Base-by-base conservation (phyloP, 768 basidiomycete genomes). In the Auricularia auricula-judae region DNA sequence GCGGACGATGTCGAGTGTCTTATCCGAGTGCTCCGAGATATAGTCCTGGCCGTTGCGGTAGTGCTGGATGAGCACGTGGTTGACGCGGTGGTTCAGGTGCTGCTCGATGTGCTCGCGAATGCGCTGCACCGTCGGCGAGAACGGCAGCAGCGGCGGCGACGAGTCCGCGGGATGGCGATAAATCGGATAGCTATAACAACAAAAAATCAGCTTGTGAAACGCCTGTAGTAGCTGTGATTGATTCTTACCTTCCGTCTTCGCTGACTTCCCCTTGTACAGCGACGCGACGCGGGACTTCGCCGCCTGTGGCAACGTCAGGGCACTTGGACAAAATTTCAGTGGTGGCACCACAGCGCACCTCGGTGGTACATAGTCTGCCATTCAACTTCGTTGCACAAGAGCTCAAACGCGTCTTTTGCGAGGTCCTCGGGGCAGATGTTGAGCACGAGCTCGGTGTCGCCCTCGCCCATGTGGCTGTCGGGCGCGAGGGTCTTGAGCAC, bases 21-120 rank as follows among this genome's bases (percentile, higher is more conserved):
- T 93, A 74, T 93, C 90, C 0, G 88, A 88, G 72, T 93, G 90
- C 68, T 91, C 89, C 0, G 89, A 91, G 67, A 92, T 92, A 74
- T 86, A 88, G 73, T 92, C 91, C 35, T 82, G 83, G 4, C 90
- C 91, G 12, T 80, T 81, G 64, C 90, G 88, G 71, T 92, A 92
- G 71, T 84, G 80, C 70, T 92, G 91, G 61, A 92, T 89, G 36
- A 93, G 81, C 60, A 89, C 90, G 68, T 93, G 90, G 70, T 93
- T 93, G 4, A 92, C 83, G 0, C 85, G 86, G 64, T 89, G 88
- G 33, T 76, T 69, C 11, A 86, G 72, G 5, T 79, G 79, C 63
- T 76, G 74, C 68, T 91, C 82, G 34, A 89, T 87, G 62, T 82
- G 79, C 39, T 80, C 75, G 4, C 84, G 86, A 67, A 93, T 91